phyloP scores from a whole-genome alignment of 345 rosid species.

The Jatropha curcas region DNA sequence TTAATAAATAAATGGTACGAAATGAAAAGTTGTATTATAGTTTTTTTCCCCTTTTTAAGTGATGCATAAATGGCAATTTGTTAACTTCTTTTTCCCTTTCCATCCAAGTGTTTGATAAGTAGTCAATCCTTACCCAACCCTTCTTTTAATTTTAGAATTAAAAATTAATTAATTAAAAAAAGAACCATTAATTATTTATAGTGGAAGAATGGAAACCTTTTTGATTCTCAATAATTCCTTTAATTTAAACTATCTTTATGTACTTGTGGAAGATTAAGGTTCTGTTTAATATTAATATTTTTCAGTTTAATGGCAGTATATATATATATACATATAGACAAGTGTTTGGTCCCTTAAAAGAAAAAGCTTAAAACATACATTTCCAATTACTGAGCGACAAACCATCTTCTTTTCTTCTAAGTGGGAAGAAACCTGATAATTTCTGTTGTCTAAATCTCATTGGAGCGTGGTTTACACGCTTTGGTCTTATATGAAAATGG shows the following conservation, averaged over 20 bases:
- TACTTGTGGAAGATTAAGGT: conserved; percentile 14
- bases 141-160: neutral
- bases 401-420: conserved; percentile 23
- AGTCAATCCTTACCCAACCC: neutral
- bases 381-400: conserved; percentile 24
- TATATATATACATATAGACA: neutral
- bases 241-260: conserved; percentile 20
- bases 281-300: neutral
- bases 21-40: neutral
- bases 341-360: conserved; percentile 19
- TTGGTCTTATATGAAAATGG: neutral
- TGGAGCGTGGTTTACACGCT: conserved; percentile 28
- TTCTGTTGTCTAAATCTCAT: conserved; percentile 14
- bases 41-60: neutral
- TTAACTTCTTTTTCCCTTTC: neutral
- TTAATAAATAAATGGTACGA: neutral
- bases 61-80: neutral
- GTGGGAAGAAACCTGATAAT: neutral
- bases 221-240: conserved; percentile 29
- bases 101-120: conserved; percentile 2
- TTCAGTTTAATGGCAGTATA: neutral
- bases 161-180: neutral
- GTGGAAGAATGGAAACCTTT: conserved; percentile 13
- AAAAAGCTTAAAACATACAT: conserved; percentile 12
- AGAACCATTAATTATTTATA: conserved; percentile 12